Evolutionary conservation across 495 filamentous ascomycete species (phyloP).

Genomic region (Trichoderma virens): DNA sequence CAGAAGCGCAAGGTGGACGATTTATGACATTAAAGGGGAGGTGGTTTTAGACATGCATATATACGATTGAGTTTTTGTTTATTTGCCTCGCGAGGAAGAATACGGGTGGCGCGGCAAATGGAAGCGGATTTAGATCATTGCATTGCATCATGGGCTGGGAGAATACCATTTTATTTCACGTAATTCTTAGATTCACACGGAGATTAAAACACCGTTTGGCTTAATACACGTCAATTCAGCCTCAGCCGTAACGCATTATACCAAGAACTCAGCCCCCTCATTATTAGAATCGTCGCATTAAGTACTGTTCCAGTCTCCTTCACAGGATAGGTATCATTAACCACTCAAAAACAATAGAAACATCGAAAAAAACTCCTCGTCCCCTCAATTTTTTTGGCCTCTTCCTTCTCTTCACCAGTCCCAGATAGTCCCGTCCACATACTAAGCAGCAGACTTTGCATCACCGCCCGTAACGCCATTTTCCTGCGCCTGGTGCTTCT

Average conservation of each 20-base stretch:
- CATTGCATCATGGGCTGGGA: too few relatives aligned
- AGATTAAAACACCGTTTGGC: too few relatives aligned
- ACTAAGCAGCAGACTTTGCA: constrained; percentile 8
- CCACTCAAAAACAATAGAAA: not conserved
- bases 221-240: too few relatives aligned
- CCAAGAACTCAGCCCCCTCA: not conserved
- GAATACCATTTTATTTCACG: too few relatives aligned
- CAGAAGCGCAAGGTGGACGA: not conserved
- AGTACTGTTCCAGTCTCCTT: not conserved
- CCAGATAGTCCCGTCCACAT: not conserved
- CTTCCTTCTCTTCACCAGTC: not conserved
- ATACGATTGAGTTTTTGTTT: not conserved
- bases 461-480: constrained; percentile 1
- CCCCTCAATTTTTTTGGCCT: not conserved
- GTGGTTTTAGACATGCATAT: not conserved
- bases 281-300: not conserved
- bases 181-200: too few relatives aligned
- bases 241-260: not conserved
- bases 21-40: not conserved
- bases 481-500: constrained; percentile 11
- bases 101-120: too few relatives aligned
- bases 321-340: too few relatives aligned
- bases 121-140: too few relatives aligned
- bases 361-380: not conserved
- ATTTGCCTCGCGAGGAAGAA: too few relatives aligned